Evolutionary conservation across 805 yeast genomes (phyloP).

Genomic region (Lipomyces yamanashiensis): DNA sequence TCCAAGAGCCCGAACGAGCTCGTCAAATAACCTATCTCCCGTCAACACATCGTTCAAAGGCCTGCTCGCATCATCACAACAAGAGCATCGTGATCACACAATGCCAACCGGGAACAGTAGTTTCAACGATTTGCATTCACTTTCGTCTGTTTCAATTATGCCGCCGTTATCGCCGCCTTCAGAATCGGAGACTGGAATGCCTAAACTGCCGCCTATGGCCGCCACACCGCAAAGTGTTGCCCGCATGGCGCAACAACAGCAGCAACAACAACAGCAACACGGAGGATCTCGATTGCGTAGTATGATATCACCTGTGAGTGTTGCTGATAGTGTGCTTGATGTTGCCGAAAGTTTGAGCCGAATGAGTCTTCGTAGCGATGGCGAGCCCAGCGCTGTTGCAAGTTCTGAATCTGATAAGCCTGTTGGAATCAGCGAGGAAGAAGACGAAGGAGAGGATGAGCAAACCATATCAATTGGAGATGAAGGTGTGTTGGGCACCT

Average conservation of each 20-base stretch:
- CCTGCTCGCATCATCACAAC: background rate
- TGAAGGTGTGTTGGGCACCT: too few species aligned
- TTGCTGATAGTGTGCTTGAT: constrained; percentile 12
- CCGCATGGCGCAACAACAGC: background rate
- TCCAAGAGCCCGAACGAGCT: constrained; percentile 2
- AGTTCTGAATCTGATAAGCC: background rate
- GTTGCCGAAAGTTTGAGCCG: constrained; percentile 21
- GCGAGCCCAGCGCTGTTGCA: background rate
- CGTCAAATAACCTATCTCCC: constrained; percentile 1
- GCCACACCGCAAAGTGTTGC: constrained; percentile 11
- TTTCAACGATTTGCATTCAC: background rate
- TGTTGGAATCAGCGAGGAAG: background rate
- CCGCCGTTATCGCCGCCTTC: constrained; percentile 11
- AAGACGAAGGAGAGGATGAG: background rate
- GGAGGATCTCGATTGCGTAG: background rate
- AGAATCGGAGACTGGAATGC: constrained; percentile 1
- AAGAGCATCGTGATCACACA: background rate
- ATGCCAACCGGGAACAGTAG: background rate
- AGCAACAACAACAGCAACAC: background rate
- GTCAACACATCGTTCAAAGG: background rate
- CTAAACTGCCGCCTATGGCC: constrained; percentile 5
- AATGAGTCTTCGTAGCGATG: constrained; percentile 12
- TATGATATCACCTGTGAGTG: constrained; percentile 16
- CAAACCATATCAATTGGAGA: too few species aligned
- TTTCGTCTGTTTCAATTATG: background rate